Evolutionary conservation across 192 early-diverging fungal genomes (phyloP), one percentile per base, ranked within the genome.

Genomic region (Obelidium mucronatum): DNA sequence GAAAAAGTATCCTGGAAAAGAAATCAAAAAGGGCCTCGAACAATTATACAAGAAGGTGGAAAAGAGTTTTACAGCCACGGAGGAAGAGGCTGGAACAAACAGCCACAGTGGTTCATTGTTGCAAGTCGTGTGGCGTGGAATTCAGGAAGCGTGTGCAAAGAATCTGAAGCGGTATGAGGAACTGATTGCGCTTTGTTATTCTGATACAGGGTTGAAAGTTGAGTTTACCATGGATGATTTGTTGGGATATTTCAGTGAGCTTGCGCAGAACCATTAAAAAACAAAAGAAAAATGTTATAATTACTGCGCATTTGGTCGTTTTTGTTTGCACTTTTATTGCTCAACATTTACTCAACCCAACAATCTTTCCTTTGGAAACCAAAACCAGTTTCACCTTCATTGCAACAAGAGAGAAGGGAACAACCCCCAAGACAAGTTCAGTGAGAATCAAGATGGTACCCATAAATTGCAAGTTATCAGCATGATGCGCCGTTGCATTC

Each of bases 1-100:
- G 30, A 83, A 91, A 33, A 90, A 91, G 73, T 95, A 95, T 73
- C 93, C 94, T 2, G 86, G 91, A 3, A 96, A 94, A 74, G 92
- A 90, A 90, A 88, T 94, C 51, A 91, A 89, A 68, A 95, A 93
- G 79, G 86, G 89, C 34, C 76, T 99, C 52, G 92, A 95, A 75
- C 78, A 85, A 5, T 80, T 97, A 24, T 95, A 96, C 75, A 95
- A 94, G 63, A 90, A 93, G 35, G 95, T 99, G 2, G 96, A 97
- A 52, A 97, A 97, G 80, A 96, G 98, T 79, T 98, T 94, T 78
- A 86, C 92, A 2, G 93, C 95, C 24, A 93, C 93, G 35, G 85
- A 85, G 15, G 93, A 93, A 31, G 83, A 84, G 15, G n/a, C n/a
- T n/a, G n/a, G n/a, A n/a, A n/a, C n/a, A n/a, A n/a, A n/a, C n/a